These are phyloP conservation scores for Beauveria rudraprayagi DNA, from an alignment of 2,329 filamentous ascomycete genomes.

Conservation along the genomic window DNA sequence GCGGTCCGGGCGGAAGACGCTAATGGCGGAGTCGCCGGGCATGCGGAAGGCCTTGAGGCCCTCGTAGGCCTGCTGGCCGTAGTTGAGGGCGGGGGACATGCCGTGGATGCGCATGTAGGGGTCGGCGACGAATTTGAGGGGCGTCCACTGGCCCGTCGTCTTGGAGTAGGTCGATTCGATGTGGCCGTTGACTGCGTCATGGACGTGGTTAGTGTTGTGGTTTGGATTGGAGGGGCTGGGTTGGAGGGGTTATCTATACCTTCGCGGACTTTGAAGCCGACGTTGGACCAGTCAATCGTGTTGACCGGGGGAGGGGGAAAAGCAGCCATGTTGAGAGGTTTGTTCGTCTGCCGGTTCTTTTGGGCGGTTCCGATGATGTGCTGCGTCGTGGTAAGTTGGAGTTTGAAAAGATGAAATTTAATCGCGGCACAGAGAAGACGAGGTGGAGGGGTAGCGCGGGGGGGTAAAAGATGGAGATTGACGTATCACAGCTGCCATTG, in stretches of 20 bases:
- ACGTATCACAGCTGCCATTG: background rate
- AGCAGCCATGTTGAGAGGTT: conserved; percentile 27
- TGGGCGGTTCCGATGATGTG: background rate
- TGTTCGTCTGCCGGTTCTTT: background rate
- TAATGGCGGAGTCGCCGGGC: conserved; percentile 59
- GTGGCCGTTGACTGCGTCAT: conserved; percentile 74
- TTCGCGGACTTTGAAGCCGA: conserved; percentile 89
- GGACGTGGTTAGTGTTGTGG: no score
- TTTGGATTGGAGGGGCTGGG: no score
- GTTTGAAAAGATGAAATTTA: background rate
- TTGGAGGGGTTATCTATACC: conserved; percentile 37
- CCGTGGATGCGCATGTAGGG: conserved; percentile 86
- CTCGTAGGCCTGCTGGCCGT: conserved; percentile 95
- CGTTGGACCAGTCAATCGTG: conserved; percentile 86
- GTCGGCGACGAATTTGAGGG: conserved; percentile 70
- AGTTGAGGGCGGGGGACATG: conserved; percentile 93
- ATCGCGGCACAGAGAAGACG: background rate
- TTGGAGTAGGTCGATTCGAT: conserved; percentile 79
- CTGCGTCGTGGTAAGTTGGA: background rate
- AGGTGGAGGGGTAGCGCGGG: background rate
- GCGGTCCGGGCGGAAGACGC: conserved; percentile 78
- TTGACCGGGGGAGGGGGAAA: conserved; percentile 73
- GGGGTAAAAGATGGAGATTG: background rate
- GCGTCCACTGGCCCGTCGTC: conserved; percentile 67
- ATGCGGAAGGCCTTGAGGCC: conserved; percentile 94